Evolutionary conservation across 345 rosid genomes (phyloP), one percentile per base, ranked within the genome.

Genomic region (Streptanthus diversifolius): DNA sequence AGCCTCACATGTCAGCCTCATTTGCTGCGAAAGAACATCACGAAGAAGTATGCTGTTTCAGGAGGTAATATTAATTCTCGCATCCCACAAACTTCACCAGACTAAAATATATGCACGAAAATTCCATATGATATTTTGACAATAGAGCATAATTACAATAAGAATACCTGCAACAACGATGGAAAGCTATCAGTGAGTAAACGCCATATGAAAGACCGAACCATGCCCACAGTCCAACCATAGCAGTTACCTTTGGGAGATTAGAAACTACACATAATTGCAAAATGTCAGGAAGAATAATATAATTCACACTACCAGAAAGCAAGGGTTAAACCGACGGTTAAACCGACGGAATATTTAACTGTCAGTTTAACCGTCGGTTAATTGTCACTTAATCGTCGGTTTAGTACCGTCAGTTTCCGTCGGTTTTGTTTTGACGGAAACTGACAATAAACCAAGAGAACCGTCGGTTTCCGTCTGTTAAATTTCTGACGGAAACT

Each of bases 151-250:
- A 52, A 3, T 15, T 44, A 57, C 49, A 60, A 60, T 79, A 40
- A 62, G 22, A 70, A 80, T 88, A 95, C 99, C 98, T 84, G 72
- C 90, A 82, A 79, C 91, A 90, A 68, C 83, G 82, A 75, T 83
- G 83, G 70, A 95, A 84, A 83, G 86, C 74, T 49, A 88, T 35
- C 68, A 95, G 80, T 5, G 98, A 71, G 72, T 69, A 75, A 78
- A 83, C 66, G 48, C 89, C 88, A 39, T 85, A 62, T 69, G 97
- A 87, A 71, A 91, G 83, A 75, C 86, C 78, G 30, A 73, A 73
- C 87, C 95, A 88, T 49, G 87, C 90, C 97, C 97, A 91, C 59
- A 91, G 79, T 65, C 93, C 99, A 82, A 83, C 79, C 84, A 66
- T 76, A 70, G 98, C 96, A 77, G 98, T 91, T 60, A 91, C 81